A percentile compares a stretch with the other conserved stretches of the same genome.
Conservation (phyloP, 495 filamentous ascomycete species). For the Podospora australis region DNA sequence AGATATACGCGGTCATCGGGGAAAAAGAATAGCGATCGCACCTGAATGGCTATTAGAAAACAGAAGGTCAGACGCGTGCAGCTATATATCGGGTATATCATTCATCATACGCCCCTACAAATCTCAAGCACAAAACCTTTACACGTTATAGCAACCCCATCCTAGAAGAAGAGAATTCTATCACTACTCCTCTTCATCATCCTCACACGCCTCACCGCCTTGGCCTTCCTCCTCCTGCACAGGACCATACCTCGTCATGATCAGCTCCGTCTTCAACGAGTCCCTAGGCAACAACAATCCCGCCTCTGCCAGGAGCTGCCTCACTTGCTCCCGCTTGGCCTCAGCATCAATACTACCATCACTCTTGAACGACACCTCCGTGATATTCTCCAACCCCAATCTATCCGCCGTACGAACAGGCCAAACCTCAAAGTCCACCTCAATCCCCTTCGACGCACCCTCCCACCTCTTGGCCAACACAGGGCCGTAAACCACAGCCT, state of each 20-base stretch:
- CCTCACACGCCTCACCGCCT: neutral
- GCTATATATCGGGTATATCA: no score
- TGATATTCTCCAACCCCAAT: slow-evolving; percentile 16
- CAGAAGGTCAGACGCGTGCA: no score
- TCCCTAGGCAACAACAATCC: slow-evolving; percentile 19
- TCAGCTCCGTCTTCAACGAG: slow-evolving; percentile 17
- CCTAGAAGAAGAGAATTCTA: neutral
- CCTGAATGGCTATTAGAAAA: no score
- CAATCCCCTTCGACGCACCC: slow-evolving; percentile 16
- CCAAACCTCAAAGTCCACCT: slow-evolving; percentile 27
- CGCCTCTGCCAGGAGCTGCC: slow-evolving; percentile 7
- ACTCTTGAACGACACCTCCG: slow-evolving; percentile 27
- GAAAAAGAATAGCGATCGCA: no score
- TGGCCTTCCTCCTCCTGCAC: neutral
- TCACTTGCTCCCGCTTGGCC: slow-evolving; percentile 1
- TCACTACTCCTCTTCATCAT: neutral
- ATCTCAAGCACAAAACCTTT: no score
- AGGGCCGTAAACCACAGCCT: slow-evolving; percentile 18
- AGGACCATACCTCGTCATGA: slow-evolving; percentile 18
- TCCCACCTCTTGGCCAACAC: slow-evolving; percentile 21
- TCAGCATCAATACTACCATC: neutral
- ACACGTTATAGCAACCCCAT: no score
- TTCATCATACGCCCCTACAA: no score
- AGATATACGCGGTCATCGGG: no score
- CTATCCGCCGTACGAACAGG: slow-evolving; percentile 13